These are phyloP conservation scores for Zygosaccharomyces bailii DNA, from an alignment of 805 yeast species.

Conservation along the genomic window DNA sequence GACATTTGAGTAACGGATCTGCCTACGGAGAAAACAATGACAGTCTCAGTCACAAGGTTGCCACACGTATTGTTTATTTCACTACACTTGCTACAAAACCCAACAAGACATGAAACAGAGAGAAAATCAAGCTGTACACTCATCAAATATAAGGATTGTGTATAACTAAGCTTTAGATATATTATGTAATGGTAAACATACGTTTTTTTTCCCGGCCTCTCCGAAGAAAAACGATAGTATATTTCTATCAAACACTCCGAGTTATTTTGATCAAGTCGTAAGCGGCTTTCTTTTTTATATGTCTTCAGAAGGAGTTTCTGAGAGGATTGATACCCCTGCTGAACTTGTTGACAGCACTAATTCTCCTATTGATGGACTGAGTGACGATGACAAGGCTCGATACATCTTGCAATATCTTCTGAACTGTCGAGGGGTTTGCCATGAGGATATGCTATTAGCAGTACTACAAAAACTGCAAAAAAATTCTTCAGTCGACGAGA, in stretches of 20 bases:
- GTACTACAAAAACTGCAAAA: conserved; percentile 19
- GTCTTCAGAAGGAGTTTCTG: neutral
- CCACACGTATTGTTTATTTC: no score
- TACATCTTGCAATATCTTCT: conserved; percentile 27
- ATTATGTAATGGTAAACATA: no score
- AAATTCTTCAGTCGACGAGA: conserved; percentile 6
- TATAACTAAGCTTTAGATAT: no score
- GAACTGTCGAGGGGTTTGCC: conserved; percentile 26
- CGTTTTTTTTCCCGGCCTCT: no score
- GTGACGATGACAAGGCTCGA: conserved; percentile 12
- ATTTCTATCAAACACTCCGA: neutral
- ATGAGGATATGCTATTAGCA: conserved; percentile 23
- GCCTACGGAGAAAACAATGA: no score
- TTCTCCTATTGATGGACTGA: neutral
- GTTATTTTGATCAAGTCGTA: neutral
- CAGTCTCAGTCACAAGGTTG: no score
- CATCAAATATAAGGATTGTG: no score
- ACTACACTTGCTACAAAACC: no score
- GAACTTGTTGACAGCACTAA: neutral
- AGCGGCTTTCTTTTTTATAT: neutral
- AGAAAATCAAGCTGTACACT: no score
- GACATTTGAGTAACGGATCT: no score
- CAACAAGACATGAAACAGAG: no score
- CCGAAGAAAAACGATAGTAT: no score
- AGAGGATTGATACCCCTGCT: neutral